Percentiles rank a stretch among this genome's conserved stretches.
Evolutionary conservation across 1,139 yeast species (phyloP).

Genomic region (Saccharomyces uvarum): DNA sequence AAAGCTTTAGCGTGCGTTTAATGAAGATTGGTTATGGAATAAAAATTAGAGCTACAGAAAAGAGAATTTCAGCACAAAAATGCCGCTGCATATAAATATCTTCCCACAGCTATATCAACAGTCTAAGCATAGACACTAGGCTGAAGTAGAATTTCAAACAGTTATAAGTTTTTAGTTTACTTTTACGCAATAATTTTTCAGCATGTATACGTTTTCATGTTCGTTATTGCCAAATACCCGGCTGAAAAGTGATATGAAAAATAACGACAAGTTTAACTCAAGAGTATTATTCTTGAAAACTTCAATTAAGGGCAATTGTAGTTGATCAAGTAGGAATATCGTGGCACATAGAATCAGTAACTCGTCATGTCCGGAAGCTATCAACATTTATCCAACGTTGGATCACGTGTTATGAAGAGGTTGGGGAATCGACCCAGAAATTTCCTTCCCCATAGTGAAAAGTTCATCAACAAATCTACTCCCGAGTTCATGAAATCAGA

Average conservation of each 20-base stretch:
- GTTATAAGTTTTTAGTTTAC: not conserved
- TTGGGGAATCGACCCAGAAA: constrained; percentile 21
- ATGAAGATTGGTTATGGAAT: not conserved
- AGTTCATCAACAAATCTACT: constrained; percentile 24
- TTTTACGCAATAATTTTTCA: not conserved
- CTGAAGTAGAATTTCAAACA: not conserved
- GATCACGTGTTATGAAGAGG: constrained; percentile 23
- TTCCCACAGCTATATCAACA: not conserved
- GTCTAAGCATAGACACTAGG: not conserved
- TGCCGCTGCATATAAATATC: not conserved
- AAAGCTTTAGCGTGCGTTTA: not conserved
- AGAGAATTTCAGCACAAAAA: not conserved
- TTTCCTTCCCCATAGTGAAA: constrained; percentile 18
- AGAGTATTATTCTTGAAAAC: not conserved
- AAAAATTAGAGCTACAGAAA: not conserved
- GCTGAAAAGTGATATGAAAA: not conserved
- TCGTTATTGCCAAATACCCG: not conserved
- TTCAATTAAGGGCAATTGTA: not conserved
- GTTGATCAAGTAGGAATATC: not conserved
- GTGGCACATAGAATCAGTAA: not conserved
- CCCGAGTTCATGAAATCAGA: constrained; percentile 34
- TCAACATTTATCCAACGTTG: constrained; percentile 26
- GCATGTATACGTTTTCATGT: not conserved
- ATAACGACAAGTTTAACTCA: not conserved
- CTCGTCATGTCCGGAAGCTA: constrained; percentile 13